A percentile compares a stretch with the other conserved stretches of the same genome.
These are phyloP conservation scores for Naganishia cerealis DNA, from an alignment of 1,284 basidiomycete genomes.

Conservation along the genomic window DNA sequence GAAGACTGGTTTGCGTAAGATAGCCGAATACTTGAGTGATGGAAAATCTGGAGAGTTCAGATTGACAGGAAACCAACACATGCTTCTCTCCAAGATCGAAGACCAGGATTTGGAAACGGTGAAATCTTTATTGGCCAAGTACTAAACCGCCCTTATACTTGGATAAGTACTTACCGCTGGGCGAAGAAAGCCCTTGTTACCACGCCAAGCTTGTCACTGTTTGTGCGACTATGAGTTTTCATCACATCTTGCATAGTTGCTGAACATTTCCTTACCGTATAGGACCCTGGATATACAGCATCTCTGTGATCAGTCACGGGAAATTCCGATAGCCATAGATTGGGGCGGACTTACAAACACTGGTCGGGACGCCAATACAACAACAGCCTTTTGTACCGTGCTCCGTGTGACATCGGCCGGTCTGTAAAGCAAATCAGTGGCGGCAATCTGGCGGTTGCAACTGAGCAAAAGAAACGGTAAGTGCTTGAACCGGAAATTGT, in stretches of 20 bases:
- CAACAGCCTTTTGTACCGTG: slow-evolving; percentile 96
- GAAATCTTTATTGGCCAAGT: too few species aligned
- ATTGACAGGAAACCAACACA: too few species aligned
- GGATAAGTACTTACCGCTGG: slow-evolving; percentile 61
- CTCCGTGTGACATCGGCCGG: slow-evolving; percentile 87
- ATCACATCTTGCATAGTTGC: neutral
- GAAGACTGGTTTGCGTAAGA: too few species aligned
- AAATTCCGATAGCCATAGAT: neutral
- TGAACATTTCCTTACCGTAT: slow-evolving; percentile 61
- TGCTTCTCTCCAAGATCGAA: too few species aligned
- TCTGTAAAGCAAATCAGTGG: slow-evolving; percentile 76
- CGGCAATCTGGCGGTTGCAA: slow-evolving; percentile 91
- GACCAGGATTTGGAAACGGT: too few species aligned
- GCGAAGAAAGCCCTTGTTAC: slow-evolving; percentile 87
- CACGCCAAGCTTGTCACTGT: slow-evolving; percentile 87
- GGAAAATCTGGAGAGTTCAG: too few species aligned
- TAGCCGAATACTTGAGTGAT: too few species aligned
- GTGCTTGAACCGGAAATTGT: slow-evolving; percentile 34
- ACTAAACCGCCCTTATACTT: too few species aligned
- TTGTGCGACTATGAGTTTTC: slow-evolving; percentile 9
- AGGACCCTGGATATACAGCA: slow-evolving; percentile 56
- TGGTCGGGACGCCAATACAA: slow-evolving; percentile 85
- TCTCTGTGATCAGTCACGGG: neutral
- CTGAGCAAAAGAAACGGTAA: slow-evolving; percentile 54
- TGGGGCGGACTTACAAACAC: slow-evolving; percentile 63